Evolutionary conservation across 257 asterid genomes (phyloP), one percentile per base, ranked within the genome.

Genomic region (Rhazya stricta): DNA sequence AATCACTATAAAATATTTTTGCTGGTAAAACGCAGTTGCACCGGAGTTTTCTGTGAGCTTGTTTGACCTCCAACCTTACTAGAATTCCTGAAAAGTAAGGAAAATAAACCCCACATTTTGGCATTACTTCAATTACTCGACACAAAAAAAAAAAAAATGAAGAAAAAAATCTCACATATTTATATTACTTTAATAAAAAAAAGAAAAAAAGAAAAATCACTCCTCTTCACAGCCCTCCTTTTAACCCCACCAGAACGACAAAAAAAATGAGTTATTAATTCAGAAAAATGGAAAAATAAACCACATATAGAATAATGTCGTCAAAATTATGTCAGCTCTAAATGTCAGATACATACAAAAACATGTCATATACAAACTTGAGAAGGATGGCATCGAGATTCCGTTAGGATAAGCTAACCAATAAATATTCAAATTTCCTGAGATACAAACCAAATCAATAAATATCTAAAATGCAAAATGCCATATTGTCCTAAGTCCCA

Each of bases 301-400:
- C 1, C 37, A 9, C 6, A 13, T 39, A 15, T 8, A n/a, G 15
- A 73, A 23, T 10, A 57, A 2, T 37, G 37, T 13, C 3, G 27
- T 53, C 5, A 34, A 13, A 19, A 51, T 72, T 32, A 53, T 11
- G 36, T 53, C 58, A 71, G 5, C 27, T 21, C 15, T 66, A 37
- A 66, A 37, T 9, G 12, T 19, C 2, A 2, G 69, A 36, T 18
- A 37, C 43, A 25, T 66, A 66, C 50, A 66, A 66, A n/a, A 66
- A 66, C 48, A 66, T 37, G 42, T 66, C 75, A 51, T 27, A 21
- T 50, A 23, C 37, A 23, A 37, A 53, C 18, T 36, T 54, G 50
- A 54, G 48, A 53, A 53, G 25, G 67, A 54, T 54, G 76, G 67
- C 34, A 36, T 54, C 27, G 42, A 71, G 66, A 71, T 72, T 72